Conservation (phyloP, 352 stramenopile species). For the Pilasporangium apinafurcum region DNA sequence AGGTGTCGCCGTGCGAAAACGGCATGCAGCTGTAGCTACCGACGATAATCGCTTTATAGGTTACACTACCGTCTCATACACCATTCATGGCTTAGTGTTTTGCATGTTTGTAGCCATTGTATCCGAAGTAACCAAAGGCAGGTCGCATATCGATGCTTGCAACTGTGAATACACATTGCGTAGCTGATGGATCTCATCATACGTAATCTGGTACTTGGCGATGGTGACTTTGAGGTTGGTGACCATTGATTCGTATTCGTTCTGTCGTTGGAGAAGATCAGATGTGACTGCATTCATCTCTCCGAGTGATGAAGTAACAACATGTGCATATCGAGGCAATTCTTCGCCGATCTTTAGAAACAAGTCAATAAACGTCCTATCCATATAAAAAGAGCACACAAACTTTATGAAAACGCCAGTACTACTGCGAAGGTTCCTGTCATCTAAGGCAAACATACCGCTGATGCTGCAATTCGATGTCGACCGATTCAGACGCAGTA, state of each 20-base stretch:
- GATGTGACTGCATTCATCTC: conserved; percentile 2
- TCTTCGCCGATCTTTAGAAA: conserved; percentile 41
- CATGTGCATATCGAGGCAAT: conserved; percentile 20
- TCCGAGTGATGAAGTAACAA: conserved; percentile 17
- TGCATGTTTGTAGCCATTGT: too few relatives aligned
- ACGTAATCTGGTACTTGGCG: conserved; percentile 16
- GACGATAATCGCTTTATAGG: conserved; percentile 12
- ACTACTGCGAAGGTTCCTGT: not conserved
- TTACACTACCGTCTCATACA: not conserved
- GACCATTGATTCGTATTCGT: conserved; percentile 20
- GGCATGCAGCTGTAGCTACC: conserved; percentile 49
- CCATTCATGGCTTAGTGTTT: not conserved
- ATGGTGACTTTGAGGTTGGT: conserved; percentile 10
- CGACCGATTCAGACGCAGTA: conserved; percentile 20
- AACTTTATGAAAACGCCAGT: not conserved
- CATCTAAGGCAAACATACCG: conserved; percentile 7
- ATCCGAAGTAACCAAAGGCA: too few relatives aligned
- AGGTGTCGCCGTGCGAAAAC: conserved; percentile 43
- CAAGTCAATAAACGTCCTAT: conserved; percentile 38
- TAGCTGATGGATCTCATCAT: conserved; percentile 16
- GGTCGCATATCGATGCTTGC: not conserved
- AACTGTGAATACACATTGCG: conserved; percentile 22
- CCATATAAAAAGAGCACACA: not conserved
- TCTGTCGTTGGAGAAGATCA: conserved; percentile 4
- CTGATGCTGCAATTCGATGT: conserved; percentile 37